phyloP scores from a whole-genome alignment of 768 basidiomycete species.

The Xerocomellus amylosporus region DNA sequence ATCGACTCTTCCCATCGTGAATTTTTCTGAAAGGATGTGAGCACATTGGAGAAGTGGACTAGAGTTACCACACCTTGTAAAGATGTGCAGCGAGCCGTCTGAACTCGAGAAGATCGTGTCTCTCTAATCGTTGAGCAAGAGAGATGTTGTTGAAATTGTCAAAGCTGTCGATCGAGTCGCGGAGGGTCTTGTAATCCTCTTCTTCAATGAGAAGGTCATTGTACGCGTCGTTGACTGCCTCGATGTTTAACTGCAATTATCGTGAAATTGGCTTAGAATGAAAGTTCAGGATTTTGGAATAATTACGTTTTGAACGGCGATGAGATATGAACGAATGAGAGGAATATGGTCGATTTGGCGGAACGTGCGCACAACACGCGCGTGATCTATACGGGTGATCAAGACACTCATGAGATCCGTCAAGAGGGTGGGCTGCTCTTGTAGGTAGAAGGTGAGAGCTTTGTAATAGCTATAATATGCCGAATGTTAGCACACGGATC shows the following conservation, averaged over 20 bases:
- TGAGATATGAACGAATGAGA: conserved; percentile 92
- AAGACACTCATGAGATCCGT: conserved; percentile 91
- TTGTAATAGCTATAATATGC: conserved; percentile 76
- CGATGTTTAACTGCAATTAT: conserved; percentile 76
- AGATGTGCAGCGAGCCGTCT: conserved; percentile 90
- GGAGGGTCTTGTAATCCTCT: conserved; percentile 96
- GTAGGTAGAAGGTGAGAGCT: conserved; percentile 89
- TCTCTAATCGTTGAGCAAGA: conserved; percentile 82
- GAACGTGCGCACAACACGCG: conserved; percentile 95
- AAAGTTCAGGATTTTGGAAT: not conserved
- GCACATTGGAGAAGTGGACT: not conserved
- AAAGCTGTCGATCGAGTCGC: conserved; percentile 97
- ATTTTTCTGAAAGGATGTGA: conserved; percentile 67
- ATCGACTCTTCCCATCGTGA: conserved; percentile 95
- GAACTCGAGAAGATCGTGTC: conserved; percentile 92
- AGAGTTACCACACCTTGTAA: conserved; percentile 67
- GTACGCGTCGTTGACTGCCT: conserved; percentile 97
- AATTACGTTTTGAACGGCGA: conserved; percentile 90
- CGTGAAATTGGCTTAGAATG: not conserved
- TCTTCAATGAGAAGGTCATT: conserved; percentile 98
- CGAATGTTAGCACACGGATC: conserved; percentile 2
- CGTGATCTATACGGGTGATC: conserved; percentile 92
- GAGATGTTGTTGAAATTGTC: conserved; percentile 95
- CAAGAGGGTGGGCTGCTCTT: conserved; percentile 89
- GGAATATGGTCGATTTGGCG: conserved; percentile 93